These are phyloP conservation scores for Sporothrix globosa DNA, from an alignment of 2,329 filamentous ascomycete genomes.

Conservation along the genomic window DNA sequence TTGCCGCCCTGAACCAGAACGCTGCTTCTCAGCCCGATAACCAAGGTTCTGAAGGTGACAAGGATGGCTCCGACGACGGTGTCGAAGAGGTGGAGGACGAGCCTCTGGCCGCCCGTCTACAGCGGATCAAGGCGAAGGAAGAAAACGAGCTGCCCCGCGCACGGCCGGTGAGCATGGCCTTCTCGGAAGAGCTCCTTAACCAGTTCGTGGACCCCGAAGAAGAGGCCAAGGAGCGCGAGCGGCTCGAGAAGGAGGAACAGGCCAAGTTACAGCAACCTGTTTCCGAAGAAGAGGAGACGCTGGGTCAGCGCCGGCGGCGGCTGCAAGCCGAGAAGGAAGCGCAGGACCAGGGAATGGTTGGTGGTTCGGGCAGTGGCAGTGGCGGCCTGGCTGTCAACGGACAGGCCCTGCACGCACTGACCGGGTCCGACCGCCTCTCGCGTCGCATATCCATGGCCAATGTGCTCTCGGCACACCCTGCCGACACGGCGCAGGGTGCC, in stretches of 20 bases:
- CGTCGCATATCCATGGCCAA: slow-evolving; percentile 62
- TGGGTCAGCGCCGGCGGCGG: slow-evolving; percentile 74
- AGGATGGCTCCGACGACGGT: slow-evolving; percentile 42
- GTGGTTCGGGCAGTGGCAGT: slow-evolving; percentile 41
- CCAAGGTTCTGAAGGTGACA: slow-evolving; percentile 35
- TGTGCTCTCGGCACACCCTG: slow-evolving; percentile 54
- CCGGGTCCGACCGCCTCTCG: slow-evolving; percentile 43
- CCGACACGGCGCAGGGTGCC: slow-evolving; percentile 41
- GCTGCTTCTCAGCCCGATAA: slow-evolving; percentile 30
- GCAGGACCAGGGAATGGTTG: slow-evolving; percentile 56
- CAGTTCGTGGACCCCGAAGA: slow-evolving; percentile 61
- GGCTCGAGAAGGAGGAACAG: slow-evolving; percentile 42
- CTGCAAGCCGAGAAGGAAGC: slow-evolving; percentile 72
- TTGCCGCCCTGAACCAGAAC: slow-evolving; percentile 32
- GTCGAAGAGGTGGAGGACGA: slow-evolving; percentile 64
- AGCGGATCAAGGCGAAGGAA: slow-evolving; percentile 64
- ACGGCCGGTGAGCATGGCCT: slow-evolving; percentile 65
- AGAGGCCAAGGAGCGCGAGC: slow-evolving; percentile 42
- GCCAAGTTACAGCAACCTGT: slow-evolving; percentile 33
- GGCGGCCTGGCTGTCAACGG: slow-evolving; percentile 37
- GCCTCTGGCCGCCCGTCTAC: slow-evolving; percentile 67
- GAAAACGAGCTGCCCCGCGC: slow-evolving; percentile 55
- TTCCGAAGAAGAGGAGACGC: slow-evolving; percentile 69
- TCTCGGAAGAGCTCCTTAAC: slow-evolving; percentile 69
- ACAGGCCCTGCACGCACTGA: slow-evolving; percentile 38